Percentiles rank a stretch among this genome's conserved stretches.
phyloP scores from a whole-genome alignment of 1,139 yeast species.

The Candida glucosophila region DNA sequence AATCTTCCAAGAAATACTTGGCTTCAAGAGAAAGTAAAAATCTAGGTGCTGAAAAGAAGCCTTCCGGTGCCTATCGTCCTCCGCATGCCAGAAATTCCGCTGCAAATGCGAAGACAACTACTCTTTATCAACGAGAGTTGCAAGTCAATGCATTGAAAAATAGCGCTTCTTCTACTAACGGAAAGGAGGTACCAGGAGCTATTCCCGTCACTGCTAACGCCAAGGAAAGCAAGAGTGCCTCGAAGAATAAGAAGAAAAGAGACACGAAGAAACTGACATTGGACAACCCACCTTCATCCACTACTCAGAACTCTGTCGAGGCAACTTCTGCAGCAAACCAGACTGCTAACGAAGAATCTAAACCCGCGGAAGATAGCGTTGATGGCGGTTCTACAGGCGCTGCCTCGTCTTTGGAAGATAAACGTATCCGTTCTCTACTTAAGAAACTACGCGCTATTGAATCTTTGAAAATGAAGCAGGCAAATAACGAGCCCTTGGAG shows the following conservation, averaged over 20 bases:
- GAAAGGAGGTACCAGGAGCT: slow-evolving; percentile 36
- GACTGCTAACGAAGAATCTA: too few relatives aligned
- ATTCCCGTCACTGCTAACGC: slow-evolving; percentile 27
- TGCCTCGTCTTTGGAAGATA: slow-evolving; percentile 69
- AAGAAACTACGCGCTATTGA: slow-evolving; percentile 94
- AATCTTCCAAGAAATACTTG: slow-evolving; percentile 51
- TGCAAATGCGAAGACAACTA: slow-evolving; percentile 28
- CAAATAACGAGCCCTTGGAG: slow-evolving; percentile 76
- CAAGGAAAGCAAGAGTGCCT: slow-evolving; percentile 55
- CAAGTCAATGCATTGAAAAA: slow-evolving; percentile 18
- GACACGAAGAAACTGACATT: slow-evolving; percentile 45
- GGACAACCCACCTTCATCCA: slow-evolving; percentile 7
- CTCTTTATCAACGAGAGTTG: slow-evolving; percentile 52
- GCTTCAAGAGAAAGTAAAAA: slow-evolving; percentile 34
- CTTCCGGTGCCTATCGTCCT: slow-evolving; percentile 88
- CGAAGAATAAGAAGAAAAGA: slow-evolving; percentile 73
- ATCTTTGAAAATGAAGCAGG: slow-evolving; percentile 77
- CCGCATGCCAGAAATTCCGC: slow-evolving; percentile 77
- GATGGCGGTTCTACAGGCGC: slow-evolving; percentile 47
- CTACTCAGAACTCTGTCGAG: slow-evolving; percentile 3
- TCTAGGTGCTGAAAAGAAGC: slow-evolving; percentile 38
- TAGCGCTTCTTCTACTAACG: slow-evolving; percentile 10
- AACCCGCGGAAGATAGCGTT: slow-evolving; percentile 10
- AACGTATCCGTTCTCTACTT: slow-evolving; percentile 80
- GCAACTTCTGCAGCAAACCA: slow-evolving; percentile 9